Percentiles rank a stretch among this genome's conserved stretches.
phyloP scores from a whole-genome alignment of 345 rosid species.

The Isatis tinctoria region DNA sequence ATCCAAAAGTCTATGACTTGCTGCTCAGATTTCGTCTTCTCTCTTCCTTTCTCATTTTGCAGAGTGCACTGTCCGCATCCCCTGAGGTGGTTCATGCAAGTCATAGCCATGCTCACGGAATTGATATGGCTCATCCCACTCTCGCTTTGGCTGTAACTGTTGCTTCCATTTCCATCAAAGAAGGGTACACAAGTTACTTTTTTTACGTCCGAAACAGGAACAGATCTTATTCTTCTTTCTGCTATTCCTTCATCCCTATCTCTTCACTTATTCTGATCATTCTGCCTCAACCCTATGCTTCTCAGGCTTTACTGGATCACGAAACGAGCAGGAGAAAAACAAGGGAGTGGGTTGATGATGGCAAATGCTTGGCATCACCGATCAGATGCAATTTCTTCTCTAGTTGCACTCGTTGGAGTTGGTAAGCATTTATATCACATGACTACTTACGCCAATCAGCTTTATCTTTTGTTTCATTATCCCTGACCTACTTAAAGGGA shows the following conservation, averaged over 20 bases:
- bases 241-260: neutral
- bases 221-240: neutral
- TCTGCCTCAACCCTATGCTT: neutral
- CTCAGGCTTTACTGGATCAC: slow-evolving; percentile 88
- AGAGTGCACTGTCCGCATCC: slow-evolving; percentile 51
- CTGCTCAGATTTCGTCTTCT: slow-evolving; percentile 6
- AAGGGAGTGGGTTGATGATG: slow-evolving; percentile 90
- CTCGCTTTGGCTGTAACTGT: slow-evolving; percentile 78
- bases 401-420: slow-evolving; percentile 87
- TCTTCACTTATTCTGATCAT: neutral
- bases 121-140: slow-evolving; percentile 74
- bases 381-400: slow-evolving; percentile 86
- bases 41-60: slow-evolving; percentile 22
- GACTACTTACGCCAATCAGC: neutral
- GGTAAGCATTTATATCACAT: slow-evolving; percentile 43
- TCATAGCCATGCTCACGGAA: slow-evolving; percentile 55
- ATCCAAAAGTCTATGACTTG: neutral
- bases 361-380: slow-evolving; percentile 99
- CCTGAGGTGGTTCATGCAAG: slow-evolving; percentile 40
- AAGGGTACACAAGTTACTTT: slow-evolving; percentile 46
- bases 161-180: slow-evolving; percentile 77
- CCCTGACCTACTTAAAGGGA: neutral
- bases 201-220: neutral
- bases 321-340: slow-evolving; percentile 81
- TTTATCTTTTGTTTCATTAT: neutral